Evolutionary conservation across 148 eudicot species (phyloP), one percentile per base, ranked within the genome.

Genomic region (Persicaria tinctoria): DNA sequence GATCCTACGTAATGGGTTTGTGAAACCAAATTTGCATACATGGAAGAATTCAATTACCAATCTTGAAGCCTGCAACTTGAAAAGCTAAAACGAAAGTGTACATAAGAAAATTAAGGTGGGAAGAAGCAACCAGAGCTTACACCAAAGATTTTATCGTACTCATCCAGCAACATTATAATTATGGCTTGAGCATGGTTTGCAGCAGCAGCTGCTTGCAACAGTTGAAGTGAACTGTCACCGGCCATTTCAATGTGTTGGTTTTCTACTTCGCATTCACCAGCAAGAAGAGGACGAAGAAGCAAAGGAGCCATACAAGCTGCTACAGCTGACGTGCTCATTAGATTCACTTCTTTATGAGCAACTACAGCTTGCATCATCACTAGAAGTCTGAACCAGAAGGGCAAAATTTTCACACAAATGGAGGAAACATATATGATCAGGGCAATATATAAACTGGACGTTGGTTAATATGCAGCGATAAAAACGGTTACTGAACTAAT

Each of bases 141-240:
- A 92, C 96, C 97, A 87, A 95, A 95, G 73, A 95, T 88, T 60
- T 81, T 92, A 13, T 95, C 92, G 62, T 92, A 95, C 78, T 95
- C 99, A 73, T 95, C 99, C 4, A 95, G 89, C 77, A 95, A 80
- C 59, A 91, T 92, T 71, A 90, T 86, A 45, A 82, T 82, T 54
- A 95, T 95, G 74, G 97, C 97, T 79, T 95, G 99, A 81, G 99
- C 99, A 90, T 95, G 96, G 85, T 95, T 95, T 73, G 99, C 99
- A 66, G 99, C 99, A 50, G 97, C 96, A 51, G 99, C 99, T 66
- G 99, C 99, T 86, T 92, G 97, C 85, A 95, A 68, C 81, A 95
- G 99, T 82, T 95, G 97, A 69, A 84, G 57, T 72, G 96, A 95
- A 73, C 89, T 87, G 85, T 95, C 99, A 64, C 94, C 97, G 76